Evolutionary conservation across 306 rosid species (phyloP), one percentile per base, ranked within the genome.

Genomic region (Gynostemma pentaphyllum): DNA sequence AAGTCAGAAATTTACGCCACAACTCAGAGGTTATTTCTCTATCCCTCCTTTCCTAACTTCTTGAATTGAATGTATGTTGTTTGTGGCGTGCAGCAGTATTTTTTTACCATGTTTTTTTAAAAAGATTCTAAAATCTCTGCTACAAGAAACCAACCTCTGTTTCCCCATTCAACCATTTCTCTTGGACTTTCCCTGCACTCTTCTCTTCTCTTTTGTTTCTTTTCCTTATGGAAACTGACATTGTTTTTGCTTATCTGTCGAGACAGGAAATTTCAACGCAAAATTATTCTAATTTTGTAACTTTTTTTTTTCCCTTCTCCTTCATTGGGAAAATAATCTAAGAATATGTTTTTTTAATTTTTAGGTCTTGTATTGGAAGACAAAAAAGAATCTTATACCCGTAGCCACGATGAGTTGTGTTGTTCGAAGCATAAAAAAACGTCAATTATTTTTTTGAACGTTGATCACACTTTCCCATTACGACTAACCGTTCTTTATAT

Each of bases 111-210:
- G 65, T 70, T 71, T 66, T 52, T 28, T 11, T 60, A 67, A 62
- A 57, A 70, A 72, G 82, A 81, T 84, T 68, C 90, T 66, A 66
- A 73, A 52, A 45, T 75, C 76, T 49, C 71, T 16, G 65, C 44
- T 48, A 13, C 72, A 72, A 79, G 87, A 67, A 79, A 84, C 81
- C 55, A 37, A 40, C 66, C 21, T 24, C 44, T 57, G 67, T 66
- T 55, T 42, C 32, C 75, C 62, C 66, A 61, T 40, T 61, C 50
- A 61, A 61, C 66, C 19, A 23, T 61, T 24, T 60, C 9, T 67
- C 67, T 16, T 14, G 40, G 68, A 32, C 36, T 59, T 45, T 13
- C 18, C 37, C 60, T 27, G 9, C 24, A 18, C 57, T 18, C 16
- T 37, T 44, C 9, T 24, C n/a, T n/a, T n/a, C n/a, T n/a, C n/a